Evolutionary conservation across 495 filamentous ascomycete species (phyloP).

Genomic region (Penicillium ochrochloron): DNA sequence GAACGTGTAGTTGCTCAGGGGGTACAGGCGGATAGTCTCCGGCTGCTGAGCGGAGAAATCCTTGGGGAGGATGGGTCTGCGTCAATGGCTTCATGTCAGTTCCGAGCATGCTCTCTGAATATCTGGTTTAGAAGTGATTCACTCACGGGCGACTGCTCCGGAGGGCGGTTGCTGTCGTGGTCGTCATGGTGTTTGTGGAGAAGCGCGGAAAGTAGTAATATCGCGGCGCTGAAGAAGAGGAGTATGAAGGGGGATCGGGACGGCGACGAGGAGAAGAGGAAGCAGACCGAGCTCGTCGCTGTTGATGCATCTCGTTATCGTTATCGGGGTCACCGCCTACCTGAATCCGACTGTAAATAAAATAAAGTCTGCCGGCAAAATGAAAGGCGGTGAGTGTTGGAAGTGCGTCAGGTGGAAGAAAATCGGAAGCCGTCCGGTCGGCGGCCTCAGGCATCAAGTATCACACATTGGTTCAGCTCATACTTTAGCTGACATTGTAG

Average conservation of each 20-base stretch:
- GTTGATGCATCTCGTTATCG: slow-evolving; percentile 23
- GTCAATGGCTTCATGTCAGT: slow-evolving; percentile 12
- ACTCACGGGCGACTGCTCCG: slow-evolving; percentile 71
- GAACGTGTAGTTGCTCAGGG: slow-evolving; percentile 97
- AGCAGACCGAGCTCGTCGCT: slow-evolving; percentile 4
- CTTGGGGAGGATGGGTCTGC: slow-evolving; percentile 75
- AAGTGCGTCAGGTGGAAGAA: not conserved
- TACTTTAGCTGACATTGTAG: no score
- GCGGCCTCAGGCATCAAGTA: not conserved
- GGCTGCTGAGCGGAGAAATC: slow-evolving; percentile 89
- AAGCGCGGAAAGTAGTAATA: slow-evolving; percentile 2
- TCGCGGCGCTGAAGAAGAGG: not conserved
- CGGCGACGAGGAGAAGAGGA: not conserved
- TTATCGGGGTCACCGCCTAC: slow-evolving; percentile 26
- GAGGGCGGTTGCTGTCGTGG: slow-evolving; percentile 67
- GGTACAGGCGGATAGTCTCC: slow-evolving; percentile 88
- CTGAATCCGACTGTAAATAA: not conserved
- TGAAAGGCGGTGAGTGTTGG: not conserved
- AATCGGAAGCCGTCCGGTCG: not conserved
- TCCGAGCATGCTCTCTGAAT: not conserved
- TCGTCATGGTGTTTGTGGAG: slow-evolving; percentile 64
- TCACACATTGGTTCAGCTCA: no score
- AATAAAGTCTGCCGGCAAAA: not conserved
- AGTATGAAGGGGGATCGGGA: not conserved
- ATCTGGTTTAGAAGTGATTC: not conserved